Base-by-base conservation (phyloP, 306 rosid species). In the Psophocarpus tetragonolobus region DNA sequence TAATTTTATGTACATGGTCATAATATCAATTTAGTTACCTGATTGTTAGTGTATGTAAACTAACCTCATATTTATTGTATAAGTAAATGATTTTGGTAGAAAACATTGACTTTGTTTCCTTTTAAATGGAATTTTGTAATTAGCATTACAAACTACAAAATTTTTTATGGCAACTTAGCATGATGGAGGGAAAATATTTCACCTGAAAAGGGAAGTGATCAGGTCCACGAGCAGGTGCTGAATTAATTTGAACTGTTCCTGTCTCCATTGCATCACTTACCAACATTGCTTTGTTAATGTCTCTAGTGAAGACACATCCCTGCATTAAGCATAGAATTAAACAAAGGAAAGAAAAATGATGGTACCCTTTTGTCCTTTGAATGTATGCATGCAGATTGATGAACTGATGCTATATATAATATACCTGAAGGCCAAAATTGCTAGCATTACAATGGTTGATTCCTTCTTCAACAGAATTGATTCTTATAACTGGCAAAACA, bases 151-250 rank as follows among this genome's bases (percentile, higher is more conserved):
- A 53, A 10, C 58, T 58, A 20, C 10, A 14, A 42, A 51, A 7
- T 32, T 24, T 36, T 33, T 68, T 12, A 23, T 20, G 41, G 67
- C 4, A 24, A 72, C 23, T 57, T 57, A 20, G 67, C 53, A 36
- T 63, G 67, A 74, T 41, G 74, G 44, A 51, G 41, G 50, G 65
- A 11, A 62, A 36, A 69, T 7, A 26, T 27, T 85, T 57, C 74
- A 90, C 98, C 92, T 90, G 97, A 57, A 93, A 93, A 10, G 97
- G 97, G 81, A 93, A 91, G 79, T 90, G 98, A 80, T 93, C 97
- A 0, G 97, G 98, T 48, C 98, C 97, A 2, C 97, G 92, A 81
- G 97, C 97, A 0, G 96, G 97, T 2, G 96, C 96, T 0, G 98
- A 91, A 79, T 93, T 93, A 67, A 93, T 93, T 84, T 91, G 92